These are phyloP conservation scores for Vanrija sp. DNA, from an alignment of 1,284 basidiomycete genomes.

Conservation along the genomic window DNA sequence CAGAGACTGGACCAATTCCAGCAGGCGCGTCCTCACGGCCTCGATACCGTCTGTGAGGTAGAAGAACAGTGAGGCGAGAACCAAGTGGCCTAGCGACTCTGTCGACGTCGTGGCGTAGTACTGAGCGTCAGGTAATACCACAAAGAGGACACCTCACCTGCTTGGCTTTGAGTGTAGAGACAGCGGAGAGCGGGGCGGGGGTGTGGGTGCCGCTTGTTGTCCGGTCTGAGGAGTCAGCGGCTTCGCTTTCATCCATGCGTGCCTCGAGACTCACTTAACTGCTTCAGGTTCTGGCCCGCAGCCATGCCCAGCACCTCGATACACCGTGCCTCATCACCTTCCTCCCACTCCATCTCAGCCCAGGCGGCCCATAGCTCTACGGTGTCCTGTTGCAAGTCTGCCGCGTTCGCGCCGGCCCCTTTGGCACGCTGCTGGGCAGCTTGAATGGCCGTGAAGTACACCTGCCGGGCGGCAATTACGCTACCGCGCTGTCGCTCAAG, in stretches of 20 bases:
- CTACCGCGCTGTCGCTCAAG: slow-evolving; percentile 71
- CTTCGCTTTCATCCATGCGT: no score
- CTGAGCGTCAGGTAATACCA: slow-evolving; percentile 3
- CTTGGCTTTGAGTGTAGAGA: slow-evolving; percentile 34
- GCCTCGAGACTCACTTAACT: slow-evolving; percentile 6
- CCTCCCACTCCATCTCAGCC: slow-evolving; percentile 73
- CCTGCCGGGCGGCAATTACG: slow-evolving; percentile 69
- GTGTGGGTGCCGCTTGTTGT: neutral
- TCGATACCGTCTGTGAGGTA: slow-evolving; percentile 29
- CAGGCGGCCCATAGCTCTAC: slow-evolving; percentile 75
- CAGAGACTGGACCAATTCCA: slow-evolving; percentile 10
- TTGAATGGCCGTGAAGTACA: slow-evolving; percentile 63
- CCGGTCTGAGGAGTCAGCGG: neutral
- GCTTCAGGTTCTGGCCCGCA: slow-evolving; percentile 15
- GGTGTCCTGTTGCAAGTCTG: slow-evolving; percentile 20
- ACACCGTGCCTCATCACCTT: slow-evolving; percentile 20
- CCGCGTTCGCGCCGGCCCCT: slow-evolving; percentile 8
- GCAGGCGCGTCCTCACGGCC: slow-evolving; percentile 12
- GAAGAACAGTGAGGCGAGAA: slow-evolving; percentile 31
- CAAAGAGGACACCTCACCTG: slow-evolving; percentile 22
- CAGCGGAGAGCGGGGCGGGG: slow-evolving; percentile 10
- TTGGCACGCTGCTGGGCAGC: slow-evolving; percentile 26
- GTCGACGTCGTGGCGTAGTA: slow-evolving; percentile 14
- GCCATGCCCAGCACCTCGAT: slow-evolving; percentile 31
- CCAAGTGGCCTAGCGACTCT: slow-evolving; percentile 16